These are phyloP conservation scores for Geotrichum klebahnii DNA, from an alignment of 1,139 yeast genomes.

Conservation along the genomic window DNA sequence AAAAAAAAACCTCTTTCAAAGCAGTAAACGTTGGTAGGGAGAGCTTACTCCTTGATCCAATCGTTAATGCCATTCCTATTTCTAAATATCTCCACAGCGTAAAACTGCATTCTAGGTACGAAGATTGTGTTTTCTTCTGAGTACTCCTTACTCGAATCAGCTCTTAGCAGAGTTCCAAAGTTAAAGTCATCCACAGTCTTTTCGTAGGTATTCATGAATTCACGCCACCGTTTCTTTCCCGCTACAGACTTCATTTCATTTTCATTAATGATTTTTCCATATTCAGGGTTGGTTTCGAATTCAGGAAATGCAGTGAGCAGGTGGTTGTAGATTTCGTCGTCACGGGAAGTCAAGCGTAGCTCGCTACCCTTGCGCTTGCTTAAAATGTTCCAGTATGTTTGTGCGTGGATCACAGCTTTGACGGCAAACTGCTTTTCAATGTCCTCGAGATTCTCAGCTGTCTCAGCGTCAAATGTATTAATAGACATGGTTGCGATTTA, in stretches of 20 bases:
- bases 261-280: slow-evolving; percentile 60
- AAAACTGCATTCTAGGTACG: slow-evolving; percentile 88
- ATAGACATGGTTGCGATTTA: slow-evolving; percentile 8
- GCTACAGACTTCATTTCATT: slow-evolving; percentile 72
- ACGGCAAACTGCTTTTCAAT: slow-evolving; percentile 97
- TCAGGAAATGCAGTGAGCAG: slow-evolving; percentile 81
- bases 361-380: slow-evolving; percentile 71
- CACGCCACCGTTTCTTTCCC: slow-evolving; percentile 91
- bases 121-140: slow-evolving; percentile 81
- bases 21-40: too few species aligned
- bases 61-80: slow-evolving; percentile 87
- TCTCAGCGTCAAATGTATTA: slow-evolving; percentile 51
- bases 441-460: slow-evolving; percentile 59
- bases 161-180: slow-evolving; percentile 89
- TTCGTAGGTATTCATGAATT: slow-evolving; percentile 77
- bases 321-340: slow-evolving; percentile 74
- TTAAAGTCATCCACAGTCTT: slow-evolving; percentile 74
- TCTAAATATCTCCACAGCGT: slow-evolving; percentile 91
- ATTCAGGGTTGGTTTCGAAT: slow-evolving; percentile 52
- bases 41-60: slow-evolving; percentile 59
- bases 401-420: slow-evolving; percentile 93
- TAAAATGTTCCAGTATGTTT: slow-evolving; percentile 83
- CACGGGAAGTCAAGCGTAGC: slow-evolving; percentile 68
- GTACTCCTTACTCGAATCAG: slow-evolving; percentile 66
- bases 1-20: too few species aligned